These are phyloP conservation scores for Leptographium wingfieldii DNA, from an alignment of 2,329 filamentous ascomycete species.

Conservation along the genomic window DNA sequence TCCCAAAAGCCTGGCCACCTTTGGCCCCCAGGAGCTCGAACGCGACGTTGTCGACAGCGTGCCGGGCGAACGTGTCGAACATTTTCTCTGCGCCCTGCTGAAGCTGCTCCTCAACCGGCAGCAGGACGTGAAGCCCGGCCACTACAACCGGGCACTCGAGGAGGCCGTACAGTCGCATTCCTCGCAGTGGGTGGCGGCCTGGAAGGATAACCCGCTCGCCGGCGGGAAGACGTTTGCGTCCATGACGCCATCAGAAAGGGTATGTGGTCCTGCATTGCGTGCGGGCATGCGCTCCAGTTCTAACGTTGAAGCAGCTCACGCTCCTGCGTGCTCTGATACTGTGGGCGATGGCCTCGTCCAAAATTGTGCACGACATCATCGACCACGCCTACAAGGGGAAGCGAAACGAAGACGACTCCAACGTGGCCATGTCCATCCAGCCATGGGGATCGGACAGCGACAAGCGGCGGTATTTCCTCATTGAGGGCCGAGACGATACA, in stretches of 20 bases:
- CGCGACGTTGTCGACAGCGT: slow-evolving; percentile 64
- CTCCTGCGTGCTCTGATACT: slow-evolving; percentile 72
- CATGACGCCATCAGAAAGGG: slow-evolving; percentile 71
- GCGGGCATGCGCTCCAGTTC: not conserved
- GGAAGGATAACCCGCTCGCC: slow-evolving; percentile 75
- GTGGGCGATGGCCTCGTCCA: slow-evolving; percentile 84
- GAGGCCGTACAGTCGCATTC: slow-evolving; percentile 80
- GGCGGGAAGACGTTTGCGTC: slow-evolving; percentile 69
- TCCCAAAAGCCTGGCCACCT: slow-evolving; percentile 73
- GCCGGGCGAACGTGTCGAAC: slow-evolving; percentile 76
- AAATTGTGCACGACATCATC: slow-evolving; percentile 66
- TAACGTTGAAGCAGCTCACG: slow-evolving; percentile 47
- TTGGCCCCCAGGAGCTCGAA: slow-evolving; percentile 93
- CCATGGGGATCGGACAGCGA: slow-evolving; percentile 68
- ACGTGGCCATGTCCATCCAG: slow-evolving; percentile 74
- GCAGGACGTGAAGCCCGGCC: slow-evolving; percentile 91
- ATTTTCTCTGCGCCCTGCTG: slow-evolving; percentile 78
- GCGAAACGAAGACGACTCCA: slow-evolving; percentile 65
- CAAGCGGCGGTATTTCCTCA: slow-evolving; percentile 83
- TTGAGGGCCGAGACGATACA: slow-evolving; percentile 91
- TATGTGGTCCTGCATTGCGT: slow-evolving; percentile 30
- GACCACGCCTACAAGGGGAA: slow-evolving; percentile 81
- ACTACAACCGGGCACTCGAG: slow-evolving; percentile 86
- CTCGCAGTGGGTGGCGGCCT: slow-evolving; percentile 75
- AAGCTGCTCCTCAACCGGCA: slow-evolving; percentile 88